Percentiles rank a stretch among this genome's conserved stretches.
Conservation (phyloP, 2,329 filamentous ascomycete species). For the Pseudocercospora eumusae region DNA sequence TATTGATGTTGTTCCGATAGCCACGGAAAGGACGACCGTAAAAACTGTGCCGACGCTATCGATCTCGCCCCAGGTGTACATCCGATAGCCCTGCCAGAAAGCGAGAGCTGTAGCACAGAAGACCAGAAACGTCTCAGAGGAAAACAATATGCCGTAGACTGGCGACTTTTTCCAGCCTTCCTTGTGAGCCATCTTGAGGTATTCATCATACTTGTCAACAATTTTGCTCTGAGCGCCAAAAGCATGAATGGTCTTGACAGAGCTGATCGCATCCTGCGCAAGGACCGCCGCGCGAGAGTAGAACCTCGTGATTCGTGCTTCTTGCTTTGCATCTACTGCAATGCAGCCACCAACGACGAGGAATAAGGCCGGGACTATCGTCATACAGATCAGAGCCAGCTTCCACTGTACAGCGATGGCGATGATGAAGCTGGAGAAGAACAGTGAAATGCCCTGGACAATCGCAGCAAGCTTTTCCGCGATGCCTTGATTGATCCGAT, state of each 20-base stretch:
- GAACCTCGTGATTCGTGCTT: conserved; percentile 40
- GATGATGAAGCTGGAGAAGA: conserved; percentile 46
- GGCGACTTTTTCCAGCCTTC: conserved; percentile 50
- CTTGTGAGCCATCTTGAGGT: conserved; percentile 47
- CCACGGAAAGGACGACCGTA: conserved; percentile 37
- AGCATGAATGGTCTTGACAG: conserved; percentile 53
- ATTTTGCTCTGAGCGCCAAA: conserved; percentile 52
- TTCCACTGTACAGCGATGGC: conserved; percentile 48
- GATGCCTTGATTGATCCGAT: conserved; percentile 45
- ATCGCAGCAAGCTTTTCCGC: conserved; percentile 44
- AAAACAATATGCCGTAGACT: conserved; percentile 40
- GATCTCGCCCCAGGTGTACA: conserved; percentile 40
- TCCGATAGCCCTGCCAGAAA: conserved; percentile 50
- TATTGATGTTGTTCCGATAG: conserved; percentile 44
- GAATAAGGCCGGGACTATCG: conserved; percentile 51
- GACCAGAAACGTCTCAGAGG: conserved; percentile 45
- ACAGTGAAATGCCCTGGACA: conserved; percentile 41
- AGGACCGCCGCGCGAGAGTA: conserved; percentile 50
- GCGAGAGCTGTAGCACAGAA: conserved; percentile 44
- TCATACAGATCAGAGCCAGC: conserved; percentile 49
- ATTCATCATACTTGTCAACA: conserved; percentile 47
- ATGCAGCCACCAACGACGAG: conserved; percentile 39
- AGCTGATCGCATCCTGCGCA: conserved; percentile 55
- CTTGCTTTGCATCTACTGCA: conserved; percentile 41
- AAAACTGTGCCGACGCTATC: conserved; percentile 40